Conservation (phyloP, 2,329 filamentous ascomycete genomes). For the Pseudomassariella vexata region DNA sequence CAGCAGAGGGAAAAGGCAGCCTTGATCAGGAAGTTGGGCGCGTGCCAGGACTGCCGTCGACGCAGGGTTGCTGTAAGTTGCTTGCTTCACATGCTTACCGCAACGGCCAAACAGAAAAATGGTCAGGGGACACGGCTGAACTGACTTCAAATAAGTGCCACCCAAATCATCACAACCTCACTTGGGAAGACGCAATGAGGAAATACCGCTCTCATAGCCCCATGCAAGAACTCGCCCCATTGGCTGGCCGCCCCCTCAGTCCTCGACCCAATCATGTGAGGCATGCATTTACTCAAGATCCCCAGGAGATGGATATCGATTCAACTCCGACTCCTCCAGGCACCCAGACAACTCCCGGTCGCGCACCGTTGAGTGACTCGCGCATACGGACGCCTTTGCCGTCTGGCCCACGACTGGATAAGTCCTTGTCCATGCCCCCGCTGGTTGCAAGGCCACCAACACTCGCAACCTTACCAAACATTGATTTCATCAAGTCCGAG, state of each 20-base stretch:
- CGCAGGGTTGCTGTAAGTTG: conserved; percentile 46
- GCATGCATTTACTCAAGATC: conserved; percentile 35
- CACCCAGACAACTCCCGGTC: conserved; percentile 21
- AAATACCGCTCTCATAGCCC: conserved; percentile 52
- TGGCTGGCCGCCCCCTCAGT: conserved; percentile 39
- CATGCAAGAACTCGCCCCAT: conserved; percentile 42
- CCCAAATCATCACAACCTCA: conserved; percentile 55
- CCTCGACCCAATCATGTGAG: conserved; percentile 34
- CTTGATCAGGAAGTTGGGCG: conserved; percentile 53
- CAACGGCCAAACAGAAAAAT: no score
- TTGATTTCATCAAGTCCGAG: conserved; percentile 45
- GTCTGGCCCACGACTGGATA: conserved; percentile 49
- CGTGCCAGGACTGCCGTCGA: conserved; percentile 49
- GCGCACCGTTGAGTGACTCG: conserved; percentile 37
- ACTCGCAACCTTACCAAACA: conserved; percentile 33
- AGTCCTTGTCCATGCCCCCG: conserved; percentile 32
- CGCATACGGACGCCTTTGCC: conserved; percentile 52
- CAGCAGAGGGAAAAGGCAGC: conserved; percentile 54
- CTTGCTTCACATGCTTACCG: no score
- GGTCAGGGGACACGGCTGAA: no score
- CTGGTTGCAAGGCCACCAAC: conserved; percentile 17
- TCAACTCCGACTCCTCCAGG: conserved; percentile 24
- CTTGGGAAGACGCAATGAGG: conserved; percentile 51
- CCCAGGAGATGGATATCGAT: conserved; percentile 53
- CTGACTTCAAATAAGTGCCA: conserved; percentile 40